Conservation (phyloP, 352 stramenopile genomes). For the Blastocystis sp. region DNA sequence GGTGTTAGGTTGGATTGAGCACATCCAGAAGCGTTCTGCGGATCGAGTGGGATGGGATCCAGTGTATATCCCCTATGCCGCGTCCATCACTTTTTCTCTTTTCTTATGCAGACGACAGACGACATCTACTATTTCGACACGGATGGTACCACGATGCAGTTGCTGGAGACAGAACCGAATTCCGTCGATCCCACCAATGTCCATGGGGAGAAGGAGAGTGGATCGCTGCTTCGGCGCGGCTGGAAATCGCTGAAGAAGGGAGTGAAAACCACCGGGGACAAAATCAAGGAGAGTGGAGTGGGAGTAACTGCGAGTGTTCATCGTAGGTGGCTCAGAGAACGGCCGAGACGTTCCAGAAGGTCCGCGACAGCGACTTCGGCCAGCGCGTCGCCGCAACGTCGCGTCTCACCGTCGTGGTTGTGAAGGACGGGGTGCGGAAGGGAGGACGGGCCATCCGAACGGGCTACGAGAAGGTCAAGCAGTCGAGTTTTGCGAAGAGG, state of each 20-base stretch:
- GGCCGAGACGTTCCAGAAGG: background rate
- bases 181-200: background rate
- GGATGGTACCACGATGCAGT: background rate
- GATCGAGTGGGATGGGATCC: background rate
- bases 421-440: background rate
- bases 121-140: background rate
- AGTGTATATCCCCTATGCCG: background rate
- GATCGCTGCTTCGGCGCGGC: background rate
- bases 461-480: background rate
- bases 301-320: background rate
- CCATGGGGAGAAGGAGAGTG: background rate
- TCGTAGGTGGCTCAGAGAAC: background rate
- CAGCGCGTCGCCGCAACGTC: background rate
- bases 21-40: no score
- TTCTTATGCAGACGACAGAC: background rate
- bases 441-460: background rate
- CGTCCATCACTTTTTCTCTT: background rate
- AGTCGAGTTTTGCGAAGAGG: background rate
- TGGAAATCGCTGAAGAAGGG: background rate
- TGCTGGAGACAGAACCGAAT: background rate
- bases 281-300: slow-evolving; percentile 28
- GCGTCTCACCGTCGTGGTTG: background rate
- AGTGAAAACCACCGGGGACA: background rate
- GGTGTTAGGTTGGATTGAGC: no score
- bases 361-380: background rate